Percentiles rank a stretch among this genome's conserved stretches.
Evolutionary conservation across 345 rosid species (phyloP).

Genomic region (Eucalyptus fibrosa): DNA sequence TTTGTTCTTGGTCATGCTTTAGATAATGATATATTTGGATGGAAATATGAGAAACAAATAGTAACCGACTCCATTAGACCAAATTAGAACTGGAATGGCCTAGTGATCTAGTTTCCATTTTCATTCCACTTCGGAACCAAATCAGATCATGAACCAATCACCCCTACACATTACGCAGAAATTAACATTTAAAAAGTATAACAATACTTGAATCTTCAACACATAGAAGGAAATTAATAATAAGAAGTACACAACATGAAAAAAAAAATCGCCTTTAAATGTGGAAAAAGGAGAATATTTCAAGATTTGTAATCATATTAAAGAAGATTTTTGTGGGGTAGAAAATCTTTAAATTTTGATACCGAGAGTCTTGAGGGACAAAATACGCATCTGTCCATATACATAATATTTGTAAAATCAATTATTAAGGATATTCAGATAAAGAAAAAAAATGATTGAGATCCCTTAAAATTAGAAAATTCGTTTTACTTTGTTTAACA

Average conservation of each 20-base stretch:
- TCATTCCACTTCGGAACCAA: too few relatives aligned
- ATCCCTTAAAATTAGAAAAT: not conserved
- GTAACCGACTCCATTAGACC: too few relatives aligned
- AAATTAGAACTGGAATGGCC: too few relatives aligned
- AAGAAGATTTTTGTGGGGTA: not conserved
- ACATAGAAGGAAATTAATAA: not conserved
- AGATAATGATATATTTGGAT: too few relatives aligned
- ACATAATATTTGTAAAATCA: not conserved
- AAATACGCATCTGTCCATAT: not conserved
- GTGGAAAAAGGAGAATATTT: not conserved
- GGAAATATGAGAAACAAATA: too few relatives aligned
- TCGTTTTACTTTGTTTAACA: not conserved
- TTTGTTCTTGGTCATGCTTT: too few relatives aligned
- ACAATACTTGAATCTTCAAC: too few relatives aligned
- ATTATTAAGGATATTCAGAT: not conserved
- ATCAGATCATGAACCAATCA: too few relatives aligned
- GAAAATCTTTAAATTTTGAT: not conserved
- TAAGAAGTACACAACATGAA: not conserved
- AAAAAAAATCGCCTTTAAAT: not conserved
- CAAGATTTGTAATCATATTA: not conserved
- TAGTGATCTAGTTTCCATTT: too few relatives aligned
- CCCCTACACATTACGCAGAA: too few relatives aligned
- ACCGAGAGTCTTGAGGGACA: not conserved
- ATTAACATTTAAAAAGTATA: too few relatives aligned
- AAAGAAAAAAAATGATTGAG: not conserved